These are phyloP conservation scores for Zygnema cylindricum DNA, from an alignment of 139 green algal species.

Conservation along the genomic window DNA sequence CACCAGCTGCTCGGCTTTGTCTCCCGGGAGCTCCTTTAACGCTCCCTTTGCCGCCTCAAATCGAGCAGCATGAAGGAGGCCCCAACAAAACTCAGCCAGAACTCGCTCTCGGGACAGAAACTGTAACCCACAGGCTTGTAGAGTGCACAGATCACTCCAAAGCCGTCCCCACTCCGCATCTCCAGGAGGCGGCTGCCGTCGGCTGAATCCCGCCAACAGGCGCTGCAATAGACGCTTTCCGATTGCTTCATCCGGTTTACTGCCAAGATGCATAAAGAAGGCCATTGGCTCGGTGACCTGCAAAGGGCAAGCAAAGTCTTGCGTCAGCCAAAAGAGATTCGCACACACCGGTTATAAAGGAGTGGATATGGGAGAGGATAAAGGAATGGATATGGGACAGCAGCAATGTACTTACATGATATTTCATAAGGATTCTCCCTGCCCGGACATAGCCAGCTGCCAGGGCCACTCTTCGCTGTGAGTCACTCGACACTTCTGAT, in stretches of 20 bases:
- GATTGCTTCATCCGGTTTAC: not conserved
- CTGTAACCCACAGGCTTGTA: slow-evolving; percentile 17
- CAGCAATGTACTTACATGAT: slow-evolving; percentile 23
- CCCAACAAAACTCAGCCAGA: slow-evolving; percentile 29
- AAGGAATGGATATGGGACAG: not conserved
- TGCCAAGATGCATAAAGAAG: slow-evolving; percentile 7
- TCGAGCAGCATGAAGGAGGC: slow-evolving; percentile 21
- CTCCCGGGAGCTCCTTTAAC: slow-evolving; percentile 24
- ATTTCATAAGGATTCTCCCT: slow-evolving; percentile 1
- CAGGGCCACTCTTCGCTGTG: not conserved
- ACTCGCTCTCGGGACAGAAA: slow-evolving; percentile 23
- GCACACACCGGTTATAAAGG: not conserved
- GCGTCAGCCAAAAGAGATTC: not conserved
- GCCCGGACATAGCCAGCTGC: slow-evolving; percentile 10
- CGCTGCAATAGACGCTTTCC: slow-evolving; percentile 29
- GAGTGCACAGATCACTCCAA: slow-evolving; percentile 34
- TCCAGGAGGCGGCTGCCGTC: slow-evolving; percentile 21
- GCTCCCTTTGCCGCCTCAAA: slow-evolving; percentile 24
- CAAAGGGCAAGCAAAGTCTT: slow-evolving; percentile 2
- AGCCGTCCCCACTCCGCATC: slow-evolving; percentile 42
- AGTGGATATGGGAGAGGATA: not conserved
- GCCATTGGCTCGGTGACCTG: slow-evolving; percentile 21
- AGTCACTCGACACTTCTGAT: not conserved
- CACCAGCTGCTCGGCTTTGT: slow-evolving; percentile 29
- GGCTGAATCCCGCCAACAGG: slow-evolving; percentile 25